A percentile compares a stretch with the other conserved stretches of the same genome.
Conservation (phyloP, 192 early-diverging fungal species). For the Entomortierella lignicola region DNA sequence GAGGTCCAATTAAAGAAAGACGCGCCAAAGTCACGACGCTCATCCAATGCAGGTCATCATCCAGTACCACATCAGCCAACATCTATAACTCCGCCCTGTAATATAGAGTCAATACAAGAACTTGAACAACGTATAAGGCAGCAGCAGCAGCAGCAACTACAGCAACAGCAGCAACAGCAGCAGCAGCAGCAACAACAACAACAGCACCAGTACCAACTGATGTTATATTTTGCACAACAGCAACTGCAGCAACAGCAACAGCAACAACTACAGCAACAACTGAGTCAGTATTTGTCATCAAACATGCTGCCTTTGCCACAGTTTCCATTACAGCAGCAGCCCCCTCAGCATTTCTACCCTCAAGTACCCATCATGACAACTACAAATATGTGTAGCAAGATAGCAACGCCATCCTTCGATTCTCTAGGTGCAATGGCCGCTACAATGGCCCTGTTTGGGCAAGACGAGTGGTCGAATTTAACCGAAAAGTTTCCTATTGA, state of each 20-base stretch:
- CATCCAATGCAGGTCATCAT: neutral
- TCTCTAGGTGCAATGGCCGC: neutral
- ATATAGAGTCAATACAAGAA: neutral
- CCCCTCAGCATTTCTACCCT: neutral
- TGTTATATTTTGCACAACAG: conserved; percentile 7
- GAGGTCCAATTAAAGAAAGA: neutral
- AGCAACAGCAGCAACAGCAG: conserved; percentile 4
- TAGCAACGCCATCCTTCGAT: neutral
- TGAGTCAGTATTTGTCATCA: neutral
- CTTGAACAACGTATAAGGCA: too few species aligned
- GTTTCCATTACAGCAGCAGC: conserved; percentile 8
- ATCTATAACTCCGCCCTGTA: neutral
- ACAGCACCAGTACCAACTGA: neutral
- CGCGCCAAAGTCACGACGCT: neutral
- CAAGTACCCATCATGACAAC: conserved; percentile 10
- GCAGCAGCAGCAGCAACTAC: too few species aligned
- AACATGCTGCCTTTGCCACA: neutral
- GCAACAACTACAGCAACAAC: neutral
- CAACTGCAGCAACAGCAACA: conserved; percentile 15
- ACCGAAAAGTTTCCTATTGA: neutral
- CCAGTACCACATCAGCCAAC: neutral
- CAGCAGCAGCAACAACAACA: conserved; percentile 13
- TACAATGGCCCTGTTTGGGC: neutral
- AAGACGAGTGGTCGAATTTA: neutral
- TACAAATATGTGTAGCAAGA: conserved; percentile 15